These are phyloP conservation scores for Rhizophagus clarus DNA, from an alignment of 192 early-diverging fungal species.

Conservation along the genomic window DNA sequence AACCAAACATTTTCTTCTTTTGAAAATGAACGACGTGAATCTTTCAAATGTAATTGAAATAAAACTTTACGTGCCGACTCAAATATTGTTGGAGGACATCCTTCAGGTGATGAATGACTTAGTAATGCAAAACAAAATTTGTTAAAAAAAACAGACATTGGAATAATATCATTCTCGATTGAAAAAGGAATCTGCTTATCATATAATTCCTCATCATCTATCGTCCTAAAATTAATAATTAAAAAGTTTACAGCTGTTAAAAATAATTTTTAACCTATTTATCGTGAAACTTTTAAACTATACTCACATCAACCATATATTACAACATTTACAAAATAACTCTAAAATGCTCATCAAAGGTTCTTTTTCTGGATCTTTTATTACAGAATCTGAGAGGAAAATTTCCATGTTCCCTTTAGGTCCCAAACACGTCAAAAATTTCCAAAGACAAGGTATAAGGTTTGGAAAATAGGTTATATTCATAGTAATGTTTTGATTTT, in stretches of 20 bases:
- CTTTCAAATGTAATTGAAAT: constrained; percentile 68
- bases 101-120: constrained; percentile 35
- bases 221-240: constrained; percentile 42
- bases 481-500: constrained; percentile 52
- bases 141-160: constrained; percentile 63
- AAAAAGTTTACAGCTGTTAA: background rate
- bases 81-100: constrained; percentile 37
- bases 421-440: constrained; percentile 56
- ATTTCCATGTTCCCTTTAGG: constrained; percentile 58
- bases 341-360: constrained; percentile 58
- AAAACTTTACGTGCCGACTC: constrained; percentile 58
- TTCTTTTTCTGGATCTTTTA: constrained; percentile 52
- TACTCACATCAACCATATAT: constrained; percentile 63
- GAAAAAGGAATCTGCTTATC: constrained; percentile 59
- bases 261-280: background rate
- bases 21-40: constrained; percentile 61
- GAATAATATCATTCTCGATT: constrained; percentile 46
- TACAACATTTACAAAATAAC: constrained; percentile 63
- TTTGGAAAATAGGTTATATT: constrained; percentile 52
- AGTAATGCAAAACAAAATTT: constrained; percentile 62
- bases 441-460: constrained; percentile 61
- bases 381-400: constrained; percentile 55
- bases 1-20: constrained; percentile 62
- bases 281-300: background rate
- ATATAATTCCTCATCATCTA: constrained; percentile 67